Percentiles rank a stretch among this genome's conserved stretches.
Evolutionary conservation across 2,329 filamentous ascomycete genomes (phyloP).

Genomic region (Sordariomycetes sp.): DNA sequence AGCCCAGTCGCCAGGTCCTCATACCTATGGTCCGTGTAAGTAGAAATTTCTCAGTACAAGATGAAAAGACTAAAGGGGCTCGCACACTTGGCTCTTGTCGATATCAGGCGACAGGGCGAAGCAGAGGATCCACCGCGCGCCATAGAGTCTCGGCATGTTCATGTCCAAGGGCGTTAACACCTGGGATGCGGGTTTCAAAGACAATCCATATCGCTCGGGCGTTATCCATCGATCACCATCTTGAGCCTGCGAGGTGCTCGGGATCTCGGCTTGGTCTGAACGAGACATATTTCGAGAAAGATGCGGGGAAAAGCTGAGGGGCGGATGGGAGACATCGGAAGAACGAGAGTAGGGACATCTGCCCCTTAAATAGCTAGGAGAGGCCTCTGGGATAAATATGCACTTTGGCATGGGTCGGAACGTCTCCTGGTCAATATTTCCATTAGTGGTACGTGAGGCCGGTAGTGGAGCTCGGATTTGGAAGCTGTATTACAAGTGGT

Average conservation of each 20-base stretch:
- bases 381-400: not conserved
- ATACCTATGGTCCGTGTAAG: not conserved
- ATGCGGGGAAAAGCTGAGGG: no score
- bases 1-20: not conserved
- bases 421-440: not conserved
- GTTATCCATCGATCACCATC: not conserved
- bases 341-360: not conserved
- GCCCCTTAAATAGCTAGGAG: not conserved
- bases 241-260: not conserved
- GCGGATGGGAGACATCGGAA: not conserved
- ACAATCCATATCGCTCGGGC: not conserved
- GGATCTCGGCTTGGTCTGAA: not conserved
- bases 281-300: not conserved
- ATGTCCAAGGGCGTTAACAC: not conserved
- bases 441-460: no score
- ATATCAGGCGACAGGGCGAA: not conserved
- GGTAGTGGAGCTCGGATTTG: no score
- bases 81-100: not conserved
- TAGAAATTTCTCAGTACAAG: not conserved
- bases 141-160: not conserved
- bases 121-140: not conserved
- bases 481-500: not conserved
- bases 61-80: no score
- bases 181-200: not conserved
- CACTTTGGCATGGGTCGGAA: not conserved